Conservation (phyloP, 169 alveolate species). For the Sarcocystis neurona region DNA sequence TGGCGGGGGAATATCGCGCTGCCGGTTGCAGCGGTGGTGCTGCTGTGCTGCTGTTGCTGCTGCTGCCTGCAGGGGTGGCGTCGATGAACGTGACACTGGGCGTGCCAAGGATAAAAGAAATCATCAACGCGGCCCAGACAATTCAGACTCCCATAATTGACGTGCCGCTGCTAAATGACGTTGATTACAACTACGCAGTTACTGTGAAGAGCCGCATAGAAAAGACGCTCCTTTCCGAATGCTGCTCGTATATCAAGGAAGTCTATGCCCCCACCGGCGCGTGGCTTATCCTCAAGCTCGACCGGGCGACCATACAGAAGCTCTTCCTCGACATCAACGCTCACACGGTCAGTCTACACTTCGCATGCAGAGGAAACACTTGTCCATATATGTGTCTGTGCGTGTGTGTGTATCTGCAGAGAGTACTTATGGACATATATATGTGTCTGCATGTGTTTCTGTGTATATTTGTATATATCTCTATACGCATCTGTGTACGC, state of each 20-base stretch:
- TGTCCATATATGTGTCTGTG: background rate
- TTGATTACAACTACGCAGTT: slow-evolving; percentile 78
- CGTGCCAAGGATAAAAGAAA: slow-evolving; percentile 98
- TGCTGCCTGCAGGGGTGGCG: slow-evolving; percentile 62
- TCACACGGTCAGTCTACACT: slow-evolving; percentile 70
- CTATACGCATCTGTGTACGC: too few species aligned
- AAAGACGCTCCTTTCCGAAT: slow-evolving; percentile 75
- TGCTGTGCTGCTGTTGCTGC: background rate
- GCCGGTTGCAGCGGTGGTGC: too few species aligned
- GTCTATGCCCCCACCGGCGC: slow-evolving; percentile 90
- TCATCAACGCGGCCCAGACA: slow-evolving; percentile 94
- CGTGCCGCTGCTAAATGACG: slow-evolving; percentile 80
- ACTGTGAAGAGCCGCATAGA: slow-evolving; percentile 85
- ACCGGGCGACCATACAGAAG: slow-evolving; percentile 81
- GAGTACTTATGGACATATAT: too few species aligned
- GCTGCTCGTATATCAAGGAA: slow-evolving; percentile 87
- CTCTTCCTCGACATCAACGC: slow-evolving; percentile 87
- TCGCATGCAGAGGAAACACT: background rate
- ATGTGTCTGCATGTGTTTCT: too few species aligned
- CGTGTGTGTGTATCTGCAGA: too few species aligned
- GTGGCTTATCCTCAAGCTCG: slow-evolving; percentile 85
- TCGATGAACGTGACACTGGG: slow-evolving; percentile 98
- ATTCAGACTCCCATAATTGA: slow-evolving; percentile 96
- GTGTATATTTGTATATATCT: too few species aligned
- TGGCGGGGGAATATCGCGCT: too few species aligned